Evolutionary conservation across 73 alveolate genomes (phyloP), one percentile per base, ranked within the genome.

Genomic region (Diophrys sp.): DNA sequence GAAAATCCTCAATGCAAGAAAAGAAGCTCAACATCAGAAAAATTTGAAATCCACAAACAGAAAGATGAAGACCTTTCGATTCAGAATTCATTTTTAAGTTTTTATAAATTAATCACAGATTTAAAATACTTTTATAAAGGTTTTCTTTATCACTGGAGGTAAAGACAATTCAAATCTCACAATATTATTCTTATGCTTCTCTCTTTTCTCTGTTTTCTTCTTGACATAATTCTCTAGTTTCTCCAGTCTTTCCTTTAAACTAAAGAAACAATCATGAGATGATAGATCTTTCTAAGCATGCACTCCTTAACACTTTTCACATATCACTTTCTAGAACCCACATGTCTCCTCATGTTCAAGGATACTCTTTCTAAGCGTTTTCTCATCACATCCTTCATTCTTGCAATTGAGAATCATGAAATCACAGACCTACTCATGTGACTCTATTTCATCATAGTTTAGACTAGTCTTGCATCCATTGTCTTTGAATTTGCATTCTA

Each of bases 291-390:
- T 33, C 30, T 71, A 32, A 8, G 28, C n/a, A n/a, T 32, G 18
- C 26, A 71, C n/a, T 14, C 2, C 28, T 1, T 71, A 23, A 33
- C 79, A 71, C n/a, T 23, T 23, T 32, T 33, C 69, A n/a, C 79
- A 71, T 1, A 71, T 2, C 1, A 24, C 8, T 71, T 33, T 71
- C n/a, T 71, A 66, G 28, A 71, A 71, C 29, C 18, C 29, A 29
- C 79, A 71, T n/a, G 1, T 8, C 2, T 71, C 68, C 28, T 71
- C 79, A 30, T 71, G 79, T n/a, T 71, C 79, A n/a, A n/a, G 26
- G 30, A 71, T 71, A n/a, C 33, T 34, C 1, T 66, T 32, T 71
- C 79, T 71, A 29, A 2, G 23, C 11, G n/a, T 31, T 31, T 1
- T 23, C 11, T n/a, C 68, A 30, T 71, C 30, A 33, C 79, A 71